Percentiles rank a stretch among this genome's conserved stretches.
These are phyloP conservation scores for Aspergillus sp. DNA, from an alignment of 2,329 filamentous ascomycete species.

Conservation along the genomic window DNA sequence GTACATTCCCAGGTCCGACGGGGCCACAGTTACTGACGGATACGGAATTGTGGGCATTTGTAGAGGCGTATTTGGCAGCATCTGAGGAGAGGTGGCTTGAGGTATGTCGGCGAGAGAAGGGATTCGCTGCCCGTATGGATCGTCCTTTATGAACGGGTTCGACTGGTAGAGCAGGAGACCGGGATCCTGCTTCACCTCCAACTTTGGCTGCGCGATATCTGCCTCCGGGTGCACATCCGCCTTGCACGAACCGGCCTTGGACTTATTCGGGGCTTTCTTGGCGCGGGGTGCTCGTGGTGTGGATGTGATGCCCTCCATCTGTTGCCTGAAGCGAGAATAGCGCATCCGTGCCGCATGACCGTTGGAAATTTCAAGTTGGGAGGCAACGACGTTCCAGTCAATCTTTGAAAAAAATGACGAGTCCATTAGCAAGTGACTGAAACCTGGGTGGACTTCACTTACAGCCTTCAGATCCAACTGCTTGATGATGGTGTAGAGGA, in stretches of 20 bases:
- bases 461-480: constrained; percentile 55
- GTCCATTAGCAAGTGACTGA: background rate
- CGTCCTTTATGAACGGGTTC: constrained; percentile 24
- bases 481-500: constrained; percentile 57
- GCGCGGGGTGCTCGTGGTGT: constrained; percentile 19
- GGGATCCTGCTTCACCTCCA: constrained; percentile 14
- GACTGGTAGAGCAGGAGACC: constrained; percentile 2
- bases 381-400: constrained; percentile 54
- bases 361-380: constrained; percentile 52
- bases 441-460: constrained; percentile 17
- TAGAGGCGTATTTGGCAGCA: constrained; percentile 5
- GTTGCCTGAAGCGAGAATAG: constrained; percentile 54
- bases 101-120: constrained; percentile 14
- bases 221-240: constrained; percentile 11
- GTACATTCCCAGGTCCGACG: constrained; percentile 20
- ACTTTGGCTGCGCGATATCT: constrained; percentile 7
- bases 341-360: constrained; percentile 60
- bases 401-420: constrained; percentile 42
- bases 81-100: constrained; percentile 1
- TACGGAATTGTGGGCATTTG: constrained; percentile 10
- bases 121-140: constrained; percentile 15
- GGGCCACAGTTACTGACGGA: constrained; percentile 14
- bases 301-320: constrained; percentile 49
- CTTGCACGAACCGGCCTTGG: constrained; percentile 19
- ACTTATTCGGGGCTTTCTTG: constrained; percentile 28